Conservation (phyloP, 2,329 filamentous ascomycete species). For the Ambrosiella beaveri region DNA sequence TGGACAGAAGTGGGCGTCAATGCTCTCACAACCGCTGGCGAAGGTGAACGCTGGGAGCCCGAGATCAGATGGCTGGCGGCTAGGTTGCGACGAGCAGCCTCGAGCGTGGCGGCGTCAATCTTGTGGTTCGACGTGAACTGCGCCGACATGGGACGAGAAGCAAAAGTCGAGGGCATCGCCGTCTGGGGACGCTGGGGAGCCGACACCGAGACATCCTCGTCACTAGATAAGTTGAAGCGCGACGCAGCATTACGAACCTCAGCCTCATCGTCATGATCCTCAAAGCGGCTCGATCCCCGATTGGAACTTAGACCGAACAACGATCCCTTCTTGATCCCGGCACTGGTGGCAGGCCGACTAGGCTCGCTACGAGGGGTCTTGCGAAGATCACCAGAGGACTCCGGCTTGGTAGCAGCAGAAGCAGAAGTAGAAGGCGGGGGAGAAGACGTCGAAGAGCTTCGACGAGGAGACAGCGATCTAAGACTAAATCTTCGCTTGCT, state of each 20-base stretch:
- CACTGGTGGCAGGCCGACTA: conserved; percentile 16
- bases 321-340: conserved; percentile 17
- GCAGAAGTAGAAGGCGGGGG: conserved; percentile 19
- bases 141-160: not conserved
- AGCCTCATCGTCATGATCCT: conserved; percentile 22
- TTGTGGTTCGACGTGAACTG: not conserved
- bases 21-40: conserved; percentile 1
- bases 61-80: not conserved
- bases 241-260: no score
- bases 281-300: conserved; percentile 32
- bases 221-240: conserved; percentile 31
- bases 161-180: not conserved
- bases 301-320: conserved; percentile 26
- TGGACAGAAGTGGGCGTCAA: conserved; percentile 24
- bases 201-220: conserved; percentile 28
- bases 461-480: conserved; percentile 47
- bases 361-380: conserved; percentile 25
- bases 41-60: conserved; percentile 1
- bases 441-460: conserved; percentile 29
- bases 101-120: conserved; percentile 2
- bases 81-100: conserved; percentile 1
- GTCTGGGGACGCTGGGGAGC: not conserved
- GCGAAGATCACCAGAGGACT: conserved; percentile 25
- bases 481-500: conserved; percentile 45
- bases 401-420: conserved; percentile 17